Base-by-base conservation (phyloP, 2,329 filamentous ascomycete species). In the Pseudocercospora fuligena region DNA sequence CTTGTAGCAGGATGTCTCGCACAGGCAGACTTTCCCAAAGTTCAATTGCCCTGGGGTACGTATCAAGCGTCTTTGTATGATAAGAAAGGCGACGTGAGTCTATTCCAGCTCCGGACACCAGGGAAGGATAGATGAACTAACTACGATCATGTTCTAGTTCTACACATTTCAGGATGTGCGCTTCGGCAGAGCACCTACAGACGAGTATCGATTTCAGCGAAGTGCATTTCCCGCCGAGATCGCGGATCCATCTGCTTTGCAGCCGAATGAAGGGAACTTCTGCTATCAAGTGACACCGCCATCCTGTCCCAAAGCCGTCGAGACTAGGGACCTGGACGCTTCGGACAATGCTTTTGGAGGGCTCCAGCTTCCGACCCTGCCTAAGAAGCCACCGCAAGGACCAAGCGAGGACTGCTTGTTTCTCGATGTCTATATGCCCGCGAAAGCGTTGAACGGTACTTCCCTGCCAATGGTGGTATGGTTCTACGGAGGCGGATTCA, bases 401-500 rank as follows among this genome's bases (percentile, higher is more conserved):
- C 40, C 40, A 3, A 46, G 40, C 40, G 80, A 79, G 64, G 79
- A 81, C 57, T 80, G 80, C 64, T 68, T 81, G 9, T 81, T 81
- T 66, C 69, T 81, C 0, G 79, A 81, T 60, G 76, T 81, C 9
- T 69, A 78, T 53, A 75, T 78, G 7, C 77, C 80, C 16, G 62
- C 78, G 63, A 51, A 66, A 9, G 73, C 77, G 9, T 78, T 77
- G 68, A 65, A 78, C n/a, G 70, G 70, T 19, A 64, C 68, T 14
- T 8, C 40, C 9, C 19, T 46, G 1, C 77, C 79, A 23, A 75
- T 77, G 7, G 60, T 77, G 19, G 74, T 78, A 47, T 80, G 76
- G 82, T 82, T 85, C 16, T 81, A 83, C 65, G 83, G 83, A 16
- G 83, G 83, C n/a, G 82, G 80, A 5, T 83, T 82, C 66, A 77